A percentile compares a stretch with the other conserved stretches of the same genome.
Evolutionary conservation across 2,329 filamentous ascomycete species (phyloP).

Genomic region (Reticulascus tulasneorum): DNA sequence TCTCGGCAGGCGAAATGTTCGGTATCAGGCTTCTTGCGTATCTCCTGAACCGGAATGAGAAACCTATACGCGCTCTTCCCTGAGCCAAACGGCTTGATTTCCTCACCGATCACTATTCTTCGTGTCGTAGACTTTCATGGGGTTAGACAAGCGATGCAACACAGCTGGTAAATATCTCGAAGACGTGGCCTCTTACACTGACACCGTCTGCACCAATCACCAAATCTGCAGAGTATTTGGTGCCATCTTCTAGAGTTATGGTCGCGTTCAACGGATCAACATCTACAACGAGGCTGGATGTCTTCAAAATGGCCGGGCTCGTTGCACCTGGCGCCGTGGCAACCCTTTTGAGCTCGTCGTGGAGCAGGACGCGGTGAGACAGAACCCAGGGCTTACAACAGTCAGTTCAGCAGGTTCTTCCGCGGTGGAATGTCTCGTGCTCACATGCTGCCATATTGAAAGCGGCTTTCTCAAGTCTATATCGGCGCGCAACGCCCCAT

Average conservation of each 20-base stretch:
- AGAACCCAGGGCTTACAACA: conserved; percentile 46
- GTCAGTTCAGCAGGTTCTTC: no score
- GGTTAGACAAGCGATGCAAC: background rate
- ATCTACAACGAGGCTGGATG: conserved; percentile 35
- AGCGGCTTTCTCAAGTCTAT: conserved; percentile 27
- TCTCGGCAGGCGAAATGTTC: conserved; percentile 22
- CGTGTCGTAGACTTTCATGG: conserved; percentile 16
- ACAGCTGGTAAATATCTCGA: background rate
- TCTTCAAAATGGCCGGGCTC: conserved; percentile 34
- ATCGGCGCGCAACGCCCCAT: conserved; percentile 28
- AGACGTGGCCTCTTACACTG: no score
- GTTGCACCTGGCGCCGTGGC: conserved; percentile 31
- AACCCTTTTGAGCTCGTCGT: conserved; percentile 40
- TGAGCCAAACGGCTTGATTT: conserved; percentile 32
- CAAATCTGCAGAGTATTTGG: conserved; percentile 39
- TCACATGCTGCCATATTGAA: conserved; percentile 39
- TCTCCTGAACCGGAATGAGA: conserved; percentile 31
- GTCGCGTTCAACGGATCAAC: conserved; percentile 35
- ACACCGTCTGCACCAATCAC: conserved; percentile 53
- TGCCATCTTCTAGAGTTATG: conserved; percentile 41
- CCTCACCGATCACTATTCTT: conserved; percentile 14
- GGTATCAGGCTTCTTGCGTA: conserved; percentile 26
- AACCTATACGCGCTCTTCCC: conserved; percentile 55
- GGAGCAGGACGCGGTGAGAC: conserved; percentile 46
- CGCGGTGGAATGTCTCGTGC: no score